phyloP scores from a whole-genome alignment of 73 alveolate genomes.

The Breviolum minutum region DNA sequence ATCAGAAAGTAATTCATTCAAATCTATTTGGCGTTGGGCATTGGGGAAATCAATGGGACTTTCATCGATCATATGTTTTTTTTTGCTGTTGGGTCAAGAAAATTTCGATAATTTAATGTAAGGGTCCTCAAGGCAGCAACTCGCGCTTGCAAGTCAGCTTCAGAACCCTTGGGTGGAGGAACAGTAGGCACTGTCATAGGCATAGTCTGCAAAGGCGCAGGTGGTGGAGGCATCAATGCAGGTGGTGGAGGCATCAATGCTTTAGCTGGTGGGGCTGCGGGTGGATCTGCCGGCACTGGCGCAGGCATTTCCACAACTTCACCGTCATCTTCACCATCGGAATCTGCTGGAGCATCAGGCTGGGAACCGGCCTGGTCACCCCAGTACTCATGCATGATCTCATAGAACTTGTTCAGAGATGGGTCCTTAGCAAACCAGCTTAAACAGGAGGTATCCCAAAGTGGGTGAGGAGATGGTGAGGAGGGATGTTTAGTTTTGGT shows the following conservation, averaged over 20 bases:
- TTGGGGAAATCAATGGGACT: background rate
- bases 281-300: background rate
- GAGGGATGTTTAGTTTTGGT: background rate
- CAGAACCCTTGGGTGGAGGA: background rate
- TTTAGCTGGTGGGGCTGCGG: background rate
- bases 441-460: background rate
- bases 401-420: slow-evolving; percentile 10
- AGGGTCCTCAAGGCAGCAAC: too few relatives aligned
- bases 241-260: too few relatives aligned
- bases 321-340: background rate
- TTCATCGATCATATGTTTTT: too few relatives aligned
- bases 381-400: background rate
- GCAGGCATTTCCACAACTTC: background rate
- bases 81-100: too few relatives aligned
- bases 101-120: too few relatives aligned
- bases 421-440: background rate
- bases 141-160: background rate
- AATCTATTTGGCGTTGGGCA: too few relatives aligned
- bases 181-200: background rate
- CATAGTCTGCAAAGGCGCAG: too few relatives aligned
- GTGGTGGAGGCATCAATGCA: too few relatives aligned
- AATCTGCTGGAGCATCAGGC: background rate
- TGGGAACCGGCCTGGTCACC: background rate
- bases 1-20: too few relatives aligned
- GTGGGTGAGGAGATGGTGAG: background rate